phyloP scores from a whole-genome alignment of 2,329 filamentous ascomycete species.

The Aspergillus brasiliensis region DNA sequence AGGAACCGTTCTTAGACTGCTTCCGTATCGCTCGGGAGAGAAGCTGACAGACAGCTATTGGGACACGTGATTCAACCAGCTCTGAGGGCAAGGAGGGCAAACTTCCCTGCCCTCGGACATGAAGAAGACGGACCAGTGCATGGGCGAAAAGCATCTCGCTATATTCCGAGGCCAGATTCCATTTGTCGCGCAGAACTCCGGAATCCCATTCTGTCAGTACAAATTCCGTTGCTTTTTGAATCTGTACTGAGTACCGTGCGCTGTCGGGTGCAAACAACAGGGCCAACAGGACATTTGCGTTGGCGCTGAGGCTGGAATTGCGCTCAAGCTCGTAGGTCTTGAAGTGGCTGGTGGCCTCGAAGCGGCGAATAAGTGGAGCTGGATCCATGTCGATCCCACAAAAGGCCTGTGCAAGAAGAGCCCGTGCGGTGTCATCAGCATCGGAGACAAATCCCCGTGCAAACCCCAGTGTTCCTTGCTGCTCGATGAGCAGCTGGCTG shows the following conservation, averaged over 20 bases:
- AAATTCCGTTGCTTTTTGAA: conserved; percentile 30
- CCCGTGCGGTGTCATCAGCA: conserved; percentile 32
- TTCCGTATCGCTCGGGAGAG: conserved; percentile 7
- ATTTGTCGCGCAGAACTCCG: conserved; percentile 7
- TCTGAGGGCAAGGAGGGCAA: conserved; percentile 5
- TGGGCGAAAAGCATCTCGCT: conserved; percentile 22
- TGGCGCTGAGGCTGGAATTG: conserved; percentile 37
- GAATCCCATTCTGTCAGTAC: not conserved
- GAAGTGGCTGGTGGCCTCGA: conserved; percentile 34
- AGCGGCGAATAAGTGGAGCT: conserved; percentile 26
- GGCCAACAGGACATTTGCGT: conserved; percentile 38
- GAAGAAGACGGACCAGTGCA: conserved; percentile 14
- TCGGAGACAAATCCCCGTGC: conserved; percentile 19
- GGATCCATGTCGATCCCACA: conserved; percentile 17
- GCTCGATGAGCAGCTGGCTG: not conserved
- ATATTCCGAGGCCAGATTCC: not conserved
- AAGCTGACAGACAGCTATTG: conserved; percentile 10
- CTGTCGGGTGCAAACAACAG: conserved; percentile 28
- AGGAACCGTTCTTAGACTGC: conserved; percentile 20
- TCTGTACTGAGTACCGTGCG: conserved; percentile 21
- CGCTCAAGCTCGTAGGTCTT: conserved; percentile 34
- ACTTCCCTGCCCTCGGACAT: conserved; percentile 9
- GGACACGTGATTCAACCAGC: conserved; percentile 1
- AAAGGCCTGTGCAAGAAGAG: conserved; percentile 17
- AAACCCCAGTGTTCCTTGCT: not conserved